Base-by-base conservation (phyloP, 805 yeast genomes). In the Ogataea wickerhamii region DNA sequence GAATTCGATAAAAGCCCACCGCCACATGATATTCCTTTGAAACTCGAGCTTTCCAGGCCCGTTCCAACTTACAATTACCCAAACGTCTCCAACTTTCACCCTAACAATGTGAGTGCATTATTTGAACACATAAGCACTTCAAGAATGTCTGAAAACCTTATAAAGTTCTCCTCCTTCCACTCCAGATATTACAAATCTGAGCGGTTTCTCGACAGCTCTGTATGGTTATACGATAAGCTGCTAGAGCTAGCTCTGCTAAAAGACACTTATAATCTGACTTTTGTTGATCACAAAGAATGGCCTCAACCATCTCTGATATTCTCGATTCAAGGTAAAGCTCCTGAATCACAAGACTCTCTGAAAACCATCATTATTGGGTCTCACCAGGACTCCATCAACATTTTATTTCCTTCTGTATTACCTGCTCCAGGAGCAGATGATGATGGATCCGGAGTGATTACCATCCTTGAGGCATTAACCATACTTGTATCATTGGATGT, bases 391-490 rank as follows among this genome's bases (percentile, higher is more conserved):
- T 82, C 94, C 2, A 73, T 80, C 48, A 87, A 87, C 56, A 65
- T 84, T 40, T 45, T 86, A 29, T 68, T 85, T 43, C 96, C 96
- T 7, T 70, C 70, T 30, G 40, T 79, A n/a, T 56, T 86, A 47
- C 70, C 78, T 18, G 88, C 96, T 0, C 96, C 96, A 4, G 97
- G 97, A 4, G 96, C 96, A 4, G 97, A 88, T 57, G 97, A 89
- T 56, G 86, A 88, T 59, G 97, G 94, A 1, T 76, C 87, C 3
- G 97, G 96, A 7, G 82, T 88, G 3, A 78, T 82, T 7, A 83
- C 95, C 3, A 73, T 76, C 21, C 64, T 87, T 36, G 95, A 88
- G 59, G 79, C 87, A 2, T 59, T 74, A n/a, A 67, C 63, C 18
- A 31, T 45, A 6, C 6, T 49, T 6, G 21, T 36, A 3, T 32